Conservation (phyloP, 768 basidiomycete species). For the Suillus ampliporus region DNA sequence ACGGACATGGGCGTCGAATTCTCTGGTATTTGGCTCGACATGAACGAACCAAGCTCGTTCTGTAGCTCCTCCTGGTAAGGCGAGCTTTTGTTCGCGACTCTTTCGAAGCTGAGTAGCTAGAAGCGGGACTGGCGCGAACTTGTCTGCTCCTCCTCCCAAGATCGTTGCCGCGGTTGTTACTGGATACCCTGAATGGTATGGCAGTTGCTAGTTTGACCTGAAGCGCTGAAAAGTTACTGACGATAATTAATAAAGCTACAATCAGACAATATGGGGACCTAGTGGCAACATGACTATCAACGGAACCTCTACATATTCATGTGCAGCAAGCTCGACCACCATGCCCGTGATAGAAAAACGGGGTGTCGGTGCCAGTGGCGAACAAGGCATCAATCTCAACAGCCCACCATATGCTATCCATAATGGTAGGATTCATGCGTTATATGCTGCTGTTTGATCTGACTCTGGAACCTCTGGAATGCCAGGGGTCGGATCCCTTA, state of each 20-base stretch:
- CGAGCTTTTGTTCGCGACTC: background rate
- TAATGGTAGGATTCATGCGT: slow-evolving; percentile 52
- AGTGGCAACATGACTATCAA: slow-evolving; percentile 80
- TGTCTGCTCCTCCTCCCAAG: slow-evolving; percentile 63
- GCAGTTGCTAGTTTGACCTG: background rate
- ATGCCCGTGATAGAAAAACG: slow-evolving; percentile 40
- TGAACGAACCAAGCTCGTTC: slow-evolving; percentile 73
- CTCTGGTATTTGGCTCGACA: slow-evolving; percentile 72
- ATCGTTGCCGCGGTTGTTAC: slow-evolving; percentile 52
- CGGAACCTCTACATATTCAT: slow-evolving; percentile 60
- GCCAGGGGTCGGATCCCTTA: slow-evolving; percentile 60
- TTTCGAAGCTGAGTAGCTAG: slow-evolving; percentile 9
- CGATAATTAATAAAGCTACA: slow-evolving; percentile 50
- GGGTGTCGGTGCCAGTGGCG: slow-evolving; percentile 55
- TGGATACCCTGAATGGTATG: slow-evolving; percentile 74
- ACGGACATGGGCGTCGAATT: slow-evolving; percentile 56
- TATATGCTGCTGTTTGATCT: background rate
- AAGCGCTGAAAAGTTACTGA: background rate
- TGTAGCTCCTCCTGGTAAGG: slow-evolving; percentile 62
- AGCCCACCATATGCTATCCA: slow-evolving; percentile 72
- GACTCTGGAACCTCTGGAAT: slow-evolving; percentile 1
- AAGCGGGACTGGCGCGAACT: slow-evolving; percentile 57
- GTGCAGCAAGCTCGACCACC: slow-evolving; percentile 24
- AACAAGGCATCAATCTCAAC: slow-evolving; percentile 56
- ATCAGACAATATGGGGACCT: slow-evolving; percentile 62